Percentiles rank a stretch among this genome's conserved stretches.
These are phyloP conservation scores for Bifiguratus adelaidae DNA, from an alignment of 192 early-diverging fungal species.

Conservation along the genomic window DNA sequence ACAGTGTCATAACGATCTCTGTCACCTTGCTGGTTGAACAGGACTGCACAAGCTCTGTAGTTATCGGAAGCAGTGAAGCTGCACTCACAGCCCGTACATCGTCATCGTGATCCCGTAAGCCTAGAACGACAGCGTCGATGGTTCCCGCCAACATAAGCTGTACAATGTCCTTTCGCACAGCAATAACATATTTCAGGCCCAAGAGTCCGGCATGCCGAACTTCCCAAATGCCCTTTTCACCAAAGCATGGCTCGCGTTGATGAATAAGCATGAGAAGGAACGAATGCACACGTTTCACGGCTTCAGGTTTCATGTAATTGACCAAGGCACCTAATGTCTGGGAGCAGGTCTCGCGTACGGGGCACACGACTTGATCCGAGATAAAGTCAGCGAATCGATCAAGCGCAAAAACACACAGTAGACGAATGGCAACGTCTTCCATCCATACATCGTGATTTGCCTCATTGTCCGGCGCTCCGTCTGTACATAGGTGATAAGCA, in stretches of 20 bases:
- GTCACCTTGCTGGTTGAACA: conserved; percentile 51
- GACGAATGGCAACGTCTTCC: conserved; percentile 78
- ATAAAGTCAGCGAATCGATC: conserved; percentile 98
- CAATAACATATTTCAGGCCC: conserved; percentile 91
- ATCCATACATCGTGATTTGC: conserved; percentile 65
- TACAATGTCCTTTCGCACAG: conserved; percentile 81
- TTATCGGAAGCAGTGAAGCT: conserved; percentile 79
- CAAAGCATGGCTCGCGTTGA: conserved; percentile 31
- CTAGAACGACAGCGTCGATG: conserved; percentile 74
- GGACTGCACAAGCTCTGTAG: conserved; percentile 61
- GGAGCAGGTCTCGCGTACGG: conserved; percentile 92
- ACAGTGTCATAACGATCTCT: conserved; percentile 66
- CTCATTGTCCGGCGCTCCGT: conserved; percentile 35
- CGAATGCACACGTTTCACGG: conserved; percentile 51
- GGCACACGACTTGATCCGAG: conserved; percentile 87
- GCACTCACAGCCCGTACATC: conserved; percentile 92
- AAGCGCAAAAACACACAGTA: conserved; percentile 89
- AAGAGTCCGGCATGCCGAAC: conserved; percentile 85
- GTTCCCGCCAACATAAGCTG: conserved; percentile 60
- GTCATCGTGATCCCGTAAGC: conserved; percentile 82
- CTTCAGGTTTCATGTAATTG: conserved; percentile 42
- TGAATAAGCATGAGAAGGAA: conserved; percentile 59
- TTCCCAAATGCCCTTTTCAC: conserved; percentile 65
- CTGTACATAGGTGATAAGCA: not conserved
- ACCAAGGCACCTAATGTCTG: conserved; percentile 67